Base-by-base conservation (phyloP, 2,329 filamentous ascomycete species). In the Epicoccum nigrum region DNA sequence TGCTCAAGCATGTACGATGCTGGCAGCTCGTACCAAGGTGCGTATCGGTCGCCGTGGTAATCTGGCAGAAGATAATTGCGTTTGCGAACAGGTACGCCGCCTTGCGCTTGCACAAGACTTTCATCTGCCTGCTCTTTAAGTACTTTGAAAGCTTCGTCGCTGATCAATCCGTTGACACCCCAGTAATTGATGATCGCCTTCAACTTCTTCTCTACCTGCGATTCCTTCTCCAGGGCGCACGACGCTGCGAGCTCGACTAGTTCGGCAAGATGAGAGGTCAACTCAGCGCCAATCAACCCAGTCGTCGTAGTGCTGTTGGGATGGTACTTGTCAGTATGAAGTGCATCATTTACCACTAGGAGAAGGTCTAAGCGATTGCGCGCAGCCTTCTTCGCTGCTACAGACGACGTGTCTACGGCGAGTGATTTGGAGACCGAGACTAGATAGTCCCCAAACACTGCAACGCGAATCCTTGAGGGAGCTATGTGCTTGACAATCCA, bases 1-100 rank as follows among this genome's bases (percentile, higher is more conserved):
- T 89, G 86, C 4, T 88, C 88, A 38, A 96, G 82, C 79, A 92
- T 87, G 59, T 90, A 93, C 2, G 85, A 88, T 1, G 90, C 90
- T 0, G 91, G 91, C 1, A 95, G 77, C 58, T 96, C 90, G 73
- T 92, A 89, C 83, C 88, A 96, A 0, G 88, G 85, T 4, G 82
- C 85, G 0, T 83, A 82, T 1, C 81, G 75, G 66, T 95, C 89
- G 32, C 92, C 92, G 69, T 96, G 92, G 48, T 82, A 83, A 1
- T 88, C 79, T 16, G 92, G 92, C 71, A 96, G 81, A 21, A 87
- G 73, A 64, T 85, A 93, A 25, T 87, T 64, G 1, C 76, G 76
- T 53, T 86, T 79, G 61, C 83, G 86, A 13, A 80, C 44, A 25
- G 55, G 57, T 3, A 41, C 55, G 19, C 56, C 58, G 8, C 64